These are phyloP conservation scores for Irpex sp. DNA, from an alignment of 1,284 basidiomycete genomes.

Conservation along the genomic window DNA sequence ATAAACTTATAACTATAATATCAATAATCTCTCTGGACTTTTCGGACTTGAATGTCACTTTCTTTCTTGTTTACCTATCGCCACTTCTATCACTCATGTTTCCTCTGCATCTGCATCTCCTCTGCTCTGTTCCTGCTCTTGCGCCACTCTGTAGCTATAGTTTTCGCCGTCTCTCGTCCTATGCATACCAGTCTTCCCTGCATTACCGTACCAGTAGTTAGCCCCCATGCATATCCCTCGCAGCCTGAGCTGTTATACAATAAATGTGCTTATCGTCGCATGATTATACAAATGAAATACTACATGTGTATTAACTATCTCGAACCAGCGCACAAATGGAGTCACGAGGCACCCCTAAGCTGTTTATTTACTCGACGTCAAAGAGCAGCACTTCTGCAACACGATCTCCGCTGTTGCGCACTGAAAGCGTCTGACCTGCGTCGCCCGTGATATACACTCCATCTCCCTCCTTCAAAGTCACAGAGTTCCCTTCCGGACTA, in stretches of 20 bases:
- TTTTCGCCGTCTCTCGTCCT: no score
- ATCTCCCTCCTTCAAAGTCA: slow-evolving; percentile 60
- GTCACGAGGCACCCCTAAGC: neutral
- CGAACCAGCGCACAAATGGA: neutral
- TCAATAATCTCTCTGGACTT: no score
- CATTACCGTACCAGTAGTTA: no score
- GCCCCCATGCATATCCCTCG: no score
- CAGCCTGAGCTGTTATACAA: no score
- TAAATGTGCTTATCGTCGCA: no score
- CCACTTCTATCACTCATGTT: no score
- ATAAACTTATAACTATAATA: no score
- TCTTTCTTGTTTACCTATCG: neutral
- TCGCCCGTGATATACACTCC: slow-evolving; percentile 62
- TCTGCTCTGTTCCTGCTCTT: no score
- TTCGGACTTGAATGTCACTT: neutral
- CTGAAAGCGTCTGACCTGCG: slow-evolving; percentile 40
- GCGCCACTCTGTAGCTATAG: no score
- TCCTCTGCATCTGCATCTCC: no score
- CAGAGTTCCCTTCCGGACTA: slow-evolving; percentile 37
- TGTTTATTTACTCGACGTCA: slow-evolving; percentile 53
- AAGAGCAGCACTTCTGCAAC: slow-evolving; percentile 72
- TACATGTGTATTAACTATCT: neutral
- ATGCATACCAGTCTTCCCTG: no score
- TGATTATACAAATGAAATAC: neutral
- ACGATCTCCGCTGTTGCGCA: slow-evolving; percentile 58